Conservation (phyloP, 192 early-diverging fungal genomes). For the Umbelopsis ramanniana region DNA sequence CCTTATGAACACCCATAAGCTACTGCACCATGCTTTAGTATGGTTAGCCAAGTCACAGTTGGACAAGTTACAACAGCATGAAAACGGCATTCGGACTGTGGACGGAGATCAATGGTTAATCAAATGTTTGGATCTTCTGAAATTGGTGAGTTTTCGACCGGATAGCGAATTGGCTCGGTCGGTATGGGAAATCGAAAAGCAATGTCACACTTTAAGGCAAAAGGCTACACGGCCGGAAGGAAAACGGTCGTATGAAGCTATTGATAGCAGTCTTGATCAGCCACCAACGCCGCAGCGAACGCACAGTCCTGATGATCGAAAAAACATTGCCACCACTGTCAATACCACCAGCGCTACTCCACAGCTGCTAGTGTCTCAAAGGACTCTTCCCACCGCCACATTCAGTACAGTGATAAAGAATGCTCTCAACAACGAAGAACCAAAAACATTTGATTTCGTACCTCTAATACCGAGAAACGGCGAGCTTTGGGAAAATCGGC, state of each 20-base stretch:
- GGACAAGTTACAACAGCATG: not conserved
- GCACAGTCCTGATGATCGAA: conserved; percentile 8
- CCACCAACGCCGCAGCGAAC: conserved; percentile 3
- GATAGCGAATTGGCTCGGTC: conserved; percentile 1
- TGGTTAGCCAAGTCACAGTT: not conserved
- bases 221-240: not conserved
- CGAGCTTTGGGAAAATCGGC: not conserved
- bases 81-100: not conserved
- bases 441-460: conserved; percentile 19
- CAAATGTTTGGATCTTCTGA: not conserved
- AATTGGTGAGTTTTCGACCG: not conserved
- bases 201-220: not conserved
- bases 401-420: not conserved
- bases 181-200: conserved; percentile 8
- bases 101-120: conserved; percentile 2
- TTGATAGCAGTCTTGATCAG: not conserved
- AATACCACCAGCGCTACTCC: not conserved
- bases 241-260: conserved; percentile 5
- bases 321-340: not conserved
- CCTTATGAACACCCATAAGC: not conserved
- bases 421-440: not conserved
- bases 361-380: not conserved
- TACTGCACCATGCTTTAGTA: conserved; percentile 6
- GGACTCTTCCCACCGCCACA: not conserved
- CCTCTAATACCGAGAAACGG: conserved; percentile 6